These are phyloP conservation scores for Boletellus dicymbophilus DNA, from an alignment of 1,284 basidiomycete species.

Conservation along the genomic window DNA sequence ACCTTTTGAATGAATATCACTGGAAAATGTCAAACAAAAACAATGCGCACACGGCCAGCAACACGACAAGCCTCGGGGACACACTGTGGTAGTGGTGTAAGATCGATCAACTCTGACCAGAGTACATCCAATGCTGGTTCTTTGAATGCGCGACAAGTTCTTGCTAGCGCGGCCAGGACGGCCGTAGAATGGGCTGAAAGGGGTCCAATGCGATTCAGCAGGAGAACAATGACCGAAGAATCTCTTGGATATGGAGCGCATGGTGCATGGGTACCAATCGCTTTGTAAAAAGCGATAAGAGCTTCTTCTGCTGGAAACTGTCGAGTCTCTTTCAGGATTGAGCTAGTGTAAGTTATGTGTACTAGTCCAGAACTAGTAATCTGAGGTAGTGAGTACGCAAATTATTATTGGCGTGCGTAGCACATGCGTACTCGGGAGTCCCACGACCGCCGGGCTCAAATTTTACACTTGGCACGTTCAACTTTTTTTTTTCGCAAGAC, in stretches of 20 bases:
- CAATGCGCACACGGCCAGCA: not conserved
- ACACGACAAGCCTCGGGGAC: conserved; percentile 19
- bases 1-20: conserved; percentile 26
- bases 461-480: too few relatives aligned
- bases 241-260: conserved; percentile 23
- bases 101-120: conserved; percentile 20
- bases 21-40: conserved; percentile 6
- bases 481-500: too few relatives aligned
- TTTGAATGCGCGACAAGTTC: conserved; percentile 27
- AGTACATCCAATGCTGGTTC: conserved; percentile 26
- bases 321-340: too few relatives aligned
- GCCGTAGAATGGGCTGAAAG: not conserved
- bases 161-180: conserved; percentile 21
- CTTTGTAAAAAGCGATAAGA: too few relatives aligned
- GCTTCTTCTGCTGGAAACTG: too few relatives aligned
- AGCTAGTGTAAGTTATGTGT: too few relatives aligned
- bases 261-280: too few relatives aligned
- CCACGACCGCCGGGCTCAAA: too few relatives aligned
- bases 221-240: conserved; percentile 19
- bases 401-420: too few relatives aligned
- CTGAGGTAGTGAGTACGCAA: too few relatives aligned
- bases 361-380: too few relatives aligned
- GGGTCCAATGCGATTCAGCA: not conserved
- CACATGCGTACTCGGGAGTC: too few relatives aligned
- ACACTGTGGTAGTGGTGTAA: conserved; percentile 25